Base-by-base conservation (phyloP, 208 protist genomes). In the Crithidia fasciculata region DNA sequence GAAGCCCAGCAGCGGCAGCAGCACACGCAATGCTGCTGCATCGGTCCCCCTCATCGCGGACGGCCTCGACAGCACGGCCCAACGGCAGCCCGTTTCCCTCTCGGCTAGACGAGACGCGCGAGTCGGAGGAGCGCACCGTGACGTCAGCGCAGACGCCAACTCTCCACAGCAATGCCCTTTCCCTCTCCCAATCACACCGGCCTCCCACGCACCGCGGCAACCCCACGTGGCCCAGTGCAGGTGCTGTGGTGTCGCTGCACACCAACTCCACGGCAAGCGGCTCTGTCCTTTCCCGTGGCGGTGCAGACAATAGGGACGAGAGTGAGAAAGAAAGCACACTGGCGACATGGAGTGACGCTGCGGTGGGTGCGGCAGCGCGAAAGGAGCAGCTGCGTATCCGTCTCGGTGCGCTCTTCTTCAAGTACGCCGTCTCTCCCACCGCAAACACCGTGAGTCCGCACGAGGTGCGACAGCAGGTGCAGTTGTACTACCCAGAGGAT, bases 381-480 rank as follows among this genome's bases (percentile, higher is more conserved):
- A 66, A 74, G 65, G 83, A 89, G 63, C 61, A 85, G 36, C 85
- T 85, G 18, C 65, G 49, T 57, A 86, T 94, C n/a, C 85, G 84
- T 12, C 88, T 84, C 41, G 84, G 89, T 40, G 89, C 89, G 0
- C 87, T 96, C 70, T 96, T 96, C 63, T 85, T 82, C 83, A 96
- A 96, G 76, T 96, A 92, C 76, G 81, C 89, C 44, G 52, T 86
- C 2, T 54, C 67, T 4, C 81, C 80, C 28, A 72, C 79, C 0
- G 5, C 80, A 0, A 66, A 41, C 9, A 80, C 74, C 8, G 76
- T 96, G 15, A 61, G 56, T 36, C 70, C 85, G 36, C 53, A 60
- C 9, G 82, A 92, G 47, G 80, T 94, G 47, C 62, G 82, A 45
- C 66, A 69, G 50, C 81, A 89, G 62, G 90, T 90, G 41, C 56